Base-by-base conservation (phyloP, 2,329 filamentous ascomycete genomes). In the Aphanoascus verrucosus region DNA sequence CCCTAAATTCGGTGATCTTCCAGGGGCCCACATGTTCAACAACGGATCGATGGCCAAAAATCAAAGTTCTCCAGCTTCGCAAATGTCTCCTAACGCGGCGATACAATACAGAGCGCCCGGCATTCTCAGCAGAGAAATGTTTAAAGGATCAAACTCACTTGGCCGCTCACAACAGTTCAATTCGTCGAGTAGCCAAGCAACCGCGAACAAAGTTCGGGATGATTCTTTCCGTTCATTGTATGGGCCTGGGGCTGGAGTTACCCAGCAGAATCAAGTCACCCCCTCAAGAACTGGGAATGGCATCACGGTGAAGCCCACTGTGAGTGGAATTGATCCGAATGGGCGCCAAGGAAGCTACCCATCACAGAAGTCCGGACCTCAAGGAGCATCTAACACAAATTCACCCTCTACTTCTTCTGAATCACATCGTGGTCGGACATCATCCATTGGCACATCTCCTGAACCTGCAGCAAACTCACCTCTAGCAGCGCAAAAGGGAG, bases 1-100 rank as follows among this genome's bases (percentile, higher is more conserved):
- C 59, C 91, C 93, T 59, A 90, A 86, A 65, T 97, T 98, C 63
- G 93, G 93, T 45, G 79, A 83, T 55, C 77, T 94, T 23, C 78
- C 80, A 17, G 74, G 73, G 28, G 69, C 73, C 3, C 75, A 78
- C 56, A 71, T 80, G 11, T 74, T 80, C 56, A 75, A 69, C 56
- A 75, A 74, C 53, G 67, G 71, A n/a, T 65, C 71, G 7, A 59
- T 71, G 45, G 57, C 62, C 31, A 69, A 63, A 44, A 52, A 60
- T 7, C 54, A 57, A 54, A 49, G 58, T 46, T 15, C 43, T 20
- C 23, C 49, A 3, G 32, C 11, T 54, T 32, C 43, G 5, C 44
- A 35, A 12, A 19, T 38, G 14, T 42, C 41, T 35, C 19, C 50
- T n/a, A 6, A 37, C 6, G n/a, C 41, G 8, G 47, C 45, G 17